phyloP scores from a whole-genome alignment of 371 early-diverging fungal species.

The Zychaea mexicana region DNA sequence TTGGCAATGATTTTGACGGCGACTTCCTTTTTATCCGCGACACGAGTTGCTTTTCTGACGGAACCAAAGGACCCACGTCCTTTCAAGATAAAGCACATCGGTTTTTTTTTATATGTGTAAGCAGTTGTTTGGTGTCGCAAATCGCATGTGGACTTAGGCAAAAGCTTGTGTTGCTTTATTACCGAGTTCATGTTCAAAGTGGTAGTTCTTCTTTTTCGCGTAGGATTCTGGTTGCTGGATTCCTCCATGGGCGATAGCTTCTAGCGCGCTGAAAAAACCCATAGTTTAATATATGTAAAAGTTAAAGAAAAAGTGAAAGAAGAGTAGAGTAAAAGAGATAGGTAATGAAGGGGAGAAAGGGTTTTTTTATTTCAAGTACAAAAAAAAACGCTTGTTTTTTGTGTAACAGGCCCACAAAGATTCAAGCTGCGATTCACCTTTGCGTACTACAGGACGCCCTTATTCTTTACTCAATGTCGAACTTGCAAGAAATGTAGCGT shows the following conservation, averaged over 20 bases:
- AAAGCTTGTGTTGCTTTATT: slow-evolving; percentile 9
- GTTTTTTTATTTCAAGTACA: neutral
- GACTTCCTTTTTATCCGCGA: slow-evolving; percentile 55
- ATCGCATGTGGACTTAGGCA: too few species aligned
- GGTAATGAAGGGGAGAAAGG: neutral
- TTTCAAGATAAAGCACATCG: slow-evolving; percentile 24
- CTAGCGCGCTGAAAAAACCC: slow-evolving; percentile 16
- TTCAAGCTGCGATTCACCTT: neutral
- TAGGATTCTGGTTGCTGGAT: slow-evolving; percentile 32
- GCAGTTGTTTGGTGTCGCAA: too few species aligned
- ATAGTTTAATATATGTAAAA: neutral
- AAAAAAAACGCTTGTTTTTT: slow-evolving; percentile 2
- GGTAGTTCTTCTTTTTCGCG: slow-evolving; percentile 68
- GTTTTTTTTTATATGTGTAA: too few species aligned
- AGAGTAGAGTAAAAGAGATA: neutral
- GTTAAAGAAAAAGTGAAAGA: neutral
- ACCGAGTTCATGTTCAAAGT: slow-evolving; percentile 63
- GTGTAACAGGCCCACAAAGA: neutral
- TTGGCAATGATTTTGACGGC: slow-evolving; percentile 83
- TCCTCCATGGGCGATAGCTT: slow-evolving; percentile 17
- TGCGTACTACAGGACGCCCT: neutral
- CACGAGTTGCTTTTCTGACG: slow-evolving; percentile 65
- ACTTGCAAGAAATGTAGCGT: neutral
- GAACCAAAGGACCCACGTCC: slow-evolving; percentile 82
- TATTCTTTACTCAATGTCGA: neutral